Evolutionary conservation across 2,329 filamentous ascomycete genomes (phyloP), one percentile per base, ranked within the genome.

Genomic region (Aspergillus eucalypticola): DNA sequence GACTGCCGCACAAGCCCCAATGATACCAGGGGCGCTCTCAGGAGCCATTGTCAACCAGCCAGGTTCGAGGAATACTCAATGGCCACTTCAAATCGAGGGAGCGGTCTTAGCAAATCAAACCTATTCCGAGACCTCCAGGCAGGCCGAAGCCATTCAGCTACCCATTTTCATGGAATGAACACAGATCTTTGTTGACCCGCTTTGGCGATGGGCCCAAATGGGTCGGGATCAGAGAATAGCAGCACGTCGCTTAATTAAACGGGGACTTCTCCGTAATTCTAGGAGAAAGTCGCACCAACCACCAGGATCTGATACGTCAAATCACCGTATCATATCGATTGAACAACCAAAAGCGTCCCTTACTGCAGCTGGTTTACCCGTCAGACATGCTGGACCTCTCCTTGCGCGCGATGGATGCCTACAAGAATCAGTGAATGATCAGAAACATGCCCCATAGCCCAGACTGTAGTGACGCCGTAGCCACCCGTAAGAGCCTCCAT

Each of bases 401-500:
- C 21, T n/a, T 17, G 21, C 41, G 21, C 41, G 41, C 41, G 11
- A 19, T 44, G 11, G n/a, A 21, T 19, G 19, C 19, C n/a, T 19
- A 17, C n/a, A 19, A n/a, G 3, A 11, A 8, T 7, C 8, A 19
- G 8, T 11, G 39, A 42, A 8, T 42, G 6, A 42, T 44, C 41
- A 35, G n/a, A 44, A 21, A 44, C 41, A 44, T 17, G 17, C 13
- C 41, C 17, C 21, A 21, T 50, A 27, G 46, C 19, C 23, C 15
- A 27, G n/a, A 10, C 17, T 23, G 23, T 35, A 51, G 25, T 13
- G 15, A 29, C 13, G 49, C 49, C 49, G 27, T 29, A 44, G 21
- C 15, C 38, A 29, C 25, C 17, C 23, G 25, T 41, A 29, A 44
- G 53, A 55, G 17, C 48, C 57, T 58, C 52, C 46, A 56, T 55